Conservation (phyloP, 148 eudicot genomes). For the Rhododendron williamsianum region DNA sequence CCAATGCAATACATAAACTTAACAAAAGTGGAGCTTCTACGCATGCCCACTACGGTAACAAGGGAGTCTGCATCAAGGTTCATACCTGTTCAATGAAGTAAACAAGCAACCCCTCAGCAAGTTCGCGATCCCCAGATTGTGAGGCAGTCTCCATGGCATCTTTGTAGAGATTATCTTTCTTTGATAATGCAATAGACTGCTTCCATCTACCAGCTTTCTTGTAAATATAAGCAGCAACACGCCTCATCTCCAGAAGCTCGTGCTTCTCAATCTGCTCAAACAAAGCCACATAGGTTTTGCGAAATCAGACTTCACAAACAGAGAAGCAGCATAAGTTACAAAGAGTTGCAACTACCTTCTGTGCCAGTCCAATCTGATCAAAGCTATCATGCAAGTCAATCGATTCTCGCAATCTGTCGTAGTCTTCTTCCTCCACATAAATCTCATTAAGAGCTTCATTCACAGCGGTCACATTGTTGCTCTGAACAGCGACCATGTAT, state of each 20-base stretch:
- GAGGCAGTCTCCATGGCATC: constrained; percentile 99
- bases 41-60: neutral
- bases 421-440: constrained; percentile 97
- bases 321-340: neutral
- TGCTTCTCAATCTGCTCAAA: constrained; percentile 87
- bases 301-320: neutral
- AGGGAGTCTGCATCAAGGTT: neutral
- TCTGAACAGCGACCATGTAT: constrained; percentile 96
- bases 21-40: neutral
- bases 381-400: constrained; percentile 92
- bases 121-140: constrained; percentile 96
- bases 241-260: constrained; percentile 94
- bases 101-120: constrained; percentile 92
- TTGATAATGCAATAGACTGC: constrained; percentile 91
- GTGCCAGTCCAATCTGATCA: constrained; percentile 97
- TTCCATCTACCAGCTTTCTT: constrained; percentile 99
- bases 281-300: neutral
- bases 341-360: constrained; percentile 47
- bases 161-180: constrained; percentile 84
- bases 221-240: constrained; percentile 93
- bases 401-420: constrained; percentile 88
- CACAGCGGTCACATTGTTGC: constrained; percentile 89
- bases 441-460: constrained; percentile 96
- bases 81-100: constrained; percentile 88
- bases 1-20: neutral